Percentiles rank a stretch among this genome's conserved stretches.
Conservation (phyloP, 2,329 filamentous ascomycete species). For the Pseudocercospora vitis region DNA sequence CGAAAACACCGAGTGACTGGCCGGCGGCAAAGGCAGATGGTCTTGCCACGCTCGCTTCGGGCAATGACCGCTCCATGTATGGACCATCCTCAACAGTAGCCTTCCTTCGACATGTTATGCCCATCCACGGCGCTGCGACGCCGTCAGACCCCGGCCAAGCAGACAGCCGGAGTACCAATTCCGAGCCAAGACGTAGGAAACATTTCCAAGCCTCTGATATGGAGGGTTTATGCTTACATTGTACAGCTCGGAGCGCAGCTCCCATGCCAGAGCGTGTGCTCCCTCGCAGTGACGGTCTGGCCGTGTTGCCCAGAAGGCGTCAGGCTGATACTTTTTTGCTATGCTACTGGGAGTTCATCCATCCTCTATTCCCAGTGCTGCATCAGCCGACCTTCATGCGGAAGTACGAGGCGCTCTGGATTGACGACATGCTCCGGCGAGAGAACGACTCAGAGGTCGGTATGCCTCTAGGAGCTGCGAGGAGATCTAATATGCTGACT, state of each 20-base stretch:
- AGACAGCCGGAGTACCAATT: neutral
- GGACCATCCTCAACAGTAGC: conserved; percentile 32
- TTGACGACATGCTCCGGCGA: conserved; percentile 10
- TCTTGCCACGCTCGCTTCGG: conserved; percentile 26
- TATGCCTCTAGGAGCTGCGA: neutral
- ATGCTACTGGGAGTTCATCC: conserved; percentile 33
- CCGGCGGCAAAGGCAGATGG: conserved; percentile 24
- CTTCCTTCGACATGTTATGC: conserved; percentile 29
- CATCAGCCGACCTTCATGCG: conserved; percentile 29
- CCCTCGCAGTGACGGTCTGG: conserved; percentile 21
- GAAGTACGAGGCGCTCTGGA: conserved; percentile 31
- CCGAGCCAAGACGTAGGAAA: conserved; percentile 11
- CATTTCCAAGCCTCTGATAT: neutral
- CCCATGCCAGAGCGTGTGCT: conserved; percentile 23
- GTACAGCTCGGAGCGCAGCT: conserved; percentile 2
- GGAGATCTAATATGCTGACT: neutral
- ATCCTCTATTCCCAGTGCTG: conserved; percentile 32
- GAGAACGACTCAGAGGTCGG: conserved; percentile 3
- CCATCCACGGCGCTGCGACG: conserved; percentile 21
- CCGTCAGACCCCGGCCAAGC: conserved; percentile 8
- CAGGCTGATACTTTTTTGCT: conserved; percentile 31
- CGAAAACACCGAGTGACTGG: conserved; percentile 5
- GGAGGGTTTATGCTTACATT: neutral
- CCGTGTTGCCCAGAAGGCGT: conserved; percentile 28
- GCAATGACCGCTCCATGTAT: conserved; percentile 25